A percentile compares a stretch with the other conserved stretches of the same genome.
These are phyloP conservation scores for Cladosporium sp. DNA, from an alignment of 2,329 filamentous ascomycete genomes.

Conservation along the genomic window DNA sequence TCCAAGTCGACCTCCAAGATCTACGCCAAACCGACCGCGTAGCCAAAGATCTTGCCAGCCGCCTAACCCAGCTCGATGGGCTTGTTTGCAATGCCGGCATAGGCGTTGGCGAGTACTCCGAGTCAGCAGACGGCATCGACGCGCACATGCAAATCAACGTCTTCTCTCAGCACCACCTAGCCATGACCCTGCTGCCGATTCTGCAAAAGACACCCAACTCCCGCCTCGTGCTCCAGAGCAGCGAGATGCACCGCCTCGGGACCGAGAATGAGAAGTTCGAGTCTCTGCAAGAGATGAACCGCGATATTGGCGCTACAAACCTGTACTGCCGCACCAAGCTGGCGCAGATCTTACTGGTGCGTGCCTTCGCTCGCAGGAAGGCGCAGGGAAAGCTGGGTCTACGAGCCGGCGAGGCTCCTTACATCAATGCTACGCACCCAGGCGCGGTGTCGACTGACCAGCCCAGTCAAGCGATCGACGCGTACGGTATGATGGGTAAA, in stretches of 20 bases:
- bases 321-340: conserved; percentile 55
- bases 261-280: conserved; percentile 43
- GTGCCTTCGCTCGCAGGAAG: conserved; percentile 44
- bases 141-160: conserved; percentile 54
- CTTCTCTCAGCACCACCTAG: conserved; percentile 52
- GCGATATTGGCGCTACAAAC: conserved; percentile 49
- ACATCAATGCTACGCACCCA: conserved; percentile 53
- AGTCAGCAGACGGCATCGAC: conserved; percentile 54
- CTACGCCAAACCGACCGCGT: conserved; percentile 49
- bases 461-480: conserved; percentile 50
- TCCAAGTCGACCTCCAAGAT: conserved; percentile 50
- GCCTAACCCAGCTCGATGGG: conserved; percentile 47
- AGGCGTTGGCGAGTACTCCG: conserved; percentile 51
- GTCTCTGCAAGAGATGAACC: conserved; percentile 50
- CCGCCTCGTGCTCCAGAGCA: conserved; percentile 52
- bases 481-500: conserved; percentile 51
- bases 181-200: conserved; percentile 48
- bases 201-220: conserved; percentile 48
- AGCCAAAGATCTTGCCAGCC: conserved; percentile 44
- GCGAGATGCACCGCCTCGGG: conserved; percentile 48
- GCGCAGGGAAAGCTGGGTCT: conserved; percentile 40
- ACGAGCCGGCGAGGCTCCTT: conserved; percentile 36
- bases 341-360: conserved; percentile 50
- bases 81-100: conserved; percentile 53
- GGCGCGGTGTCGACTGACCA: conserved; percentile 52